A percentile compares a stretch with the other conserved stretches of the same genome.
Conservation (phyloP, 805 yeast genomes). For the Nakazawaea pomicola region DNA sequence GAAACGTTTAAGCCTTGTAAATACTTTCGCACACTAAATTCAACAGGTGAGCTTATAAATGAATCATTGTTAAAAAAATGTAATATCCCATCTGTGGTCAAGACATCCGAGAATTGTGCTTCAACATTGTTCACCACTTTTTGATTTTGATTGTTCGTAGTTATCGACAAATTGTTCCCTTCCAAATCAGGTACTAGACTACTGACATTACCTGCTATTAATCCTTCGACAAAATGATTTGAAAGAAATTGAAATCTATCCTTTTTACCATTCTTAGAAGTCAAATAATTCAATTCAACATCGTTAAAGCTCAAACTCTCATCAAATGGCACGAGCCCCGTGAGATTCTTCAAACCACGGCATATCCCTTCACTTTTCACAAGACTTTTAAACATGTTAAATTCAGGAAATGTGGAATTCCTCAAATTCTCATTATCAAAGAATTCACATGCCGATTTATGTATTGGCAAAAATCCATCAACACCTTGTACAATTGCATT, state of each 20-base stretch:
- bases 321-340: conserved; percentile 45
- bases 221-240: conserved; percentile 34
- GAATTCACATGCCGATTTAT: conserved; percentile 29
- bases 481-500: conserved; percentile 66
- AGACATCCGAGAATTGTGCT: conserved; percentile 33
- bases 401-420: conserved; percentile 3
- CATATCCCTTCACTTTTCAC: conserved; percentile 19
- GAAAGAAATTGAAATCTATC: conserved; percentile 25
- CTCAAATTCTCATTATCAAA: conserved; percentile 16
- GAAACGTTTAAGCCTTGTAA: conserved; percentile 55
- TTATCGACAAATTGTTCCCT: conserved; percentile 12
- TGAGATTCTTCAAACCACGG: conserved; percentile 27
- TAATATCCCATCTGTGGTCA: conserved; percentile 43
- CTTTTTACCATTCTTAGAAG: conserved; percentile 22
- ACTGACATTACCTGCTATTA: conserved; percentile 42
- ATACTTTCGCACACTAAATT: conserved; percentile 52
- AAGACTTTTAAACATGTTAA: conserved; percentile 16
- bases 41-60: conserved; percentile 21
- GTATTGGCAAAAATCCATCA: conserved; percentile 35
- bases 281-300: conserved; percentile 42
- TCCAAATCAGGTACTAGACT: too few species aligned
- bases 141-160: conserved; percentile 26
- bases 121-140: conserved; percentile 30
- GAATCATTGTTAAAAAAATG: conserved; percentile 38
- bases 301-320: conserved; percentile 29